Conservation (phyloP, 192 early-diverging fungal species). For the Backusella sp. region DNA sequence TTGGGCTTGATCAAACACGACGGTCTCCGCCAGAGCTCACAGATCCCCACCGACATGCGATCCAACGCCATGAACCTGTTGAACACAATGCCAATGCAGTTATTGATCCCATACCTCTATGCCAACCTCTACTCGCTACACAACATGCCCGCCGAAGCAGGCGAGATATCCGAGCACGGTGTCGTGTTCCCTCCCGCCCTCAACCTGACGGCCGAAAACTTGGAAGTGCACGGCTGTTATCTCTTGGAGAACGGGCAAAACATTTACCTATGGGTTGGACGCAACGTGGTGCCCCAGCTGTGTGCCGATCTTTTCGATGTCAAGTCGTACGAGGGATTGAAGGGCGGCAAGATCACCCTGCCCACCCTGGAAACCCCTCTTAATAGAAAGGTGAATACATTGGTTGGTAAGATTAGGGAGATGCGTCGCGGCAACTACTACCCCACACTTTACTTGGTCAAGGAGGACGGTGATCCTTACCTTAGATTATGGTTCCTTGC, state of each 20-base stretch:
- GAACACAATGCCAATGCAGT: constrained; percentile 80
- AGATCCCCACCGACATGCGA: constrained; percentile 79
- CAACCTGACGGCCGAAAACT: constrained; percentile 81
- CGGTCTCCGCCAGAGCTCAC: constrained; percentile 59
- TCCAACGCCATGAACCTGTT: constrained; percentile 77
- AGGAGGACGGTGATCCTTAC: constrained; percentile 88
- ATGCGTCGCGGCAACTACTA: constrained; percentile 66
- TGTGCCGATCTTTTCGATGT: constrained; percentile 76
- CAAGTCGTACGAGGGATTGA: constrained; percentile 72
- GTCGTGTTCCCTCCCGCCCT: constrained; percentile 75
- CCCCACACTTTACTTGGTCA: constrained; percentile 80
- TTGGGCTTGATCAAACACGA: constrained; percentile 83
- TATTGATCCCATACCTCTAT: constrained; percentile 66
- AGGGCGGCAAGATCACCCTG: constrained; percentile 72
- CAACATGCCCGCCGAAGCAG: constrained; percentile 62
- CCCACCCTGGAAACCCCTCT: constrained; percentile 69
- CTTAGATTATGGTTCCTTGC: constrained; percentile 83
- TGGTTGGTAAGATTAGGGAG: constrained; percentile 73
- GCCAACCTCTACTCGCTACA: constrained; percentile 86
- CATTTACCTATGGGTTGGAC: constrained; percentile 88
- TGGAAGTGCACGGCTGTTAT: constrained; percentile 84
- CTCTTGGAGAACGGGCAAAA: constrained; percentile 82
- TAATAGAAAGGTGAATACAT: constrained; percentile 68
- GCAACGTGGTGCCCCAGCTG: constrained; percentile 73
- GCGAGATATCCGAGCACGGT: constrained; percentile 54